phyloP scores from a whole-genome alignment of 176 grass and related monocot genomes.

The Carex myosuroides region DNA sequence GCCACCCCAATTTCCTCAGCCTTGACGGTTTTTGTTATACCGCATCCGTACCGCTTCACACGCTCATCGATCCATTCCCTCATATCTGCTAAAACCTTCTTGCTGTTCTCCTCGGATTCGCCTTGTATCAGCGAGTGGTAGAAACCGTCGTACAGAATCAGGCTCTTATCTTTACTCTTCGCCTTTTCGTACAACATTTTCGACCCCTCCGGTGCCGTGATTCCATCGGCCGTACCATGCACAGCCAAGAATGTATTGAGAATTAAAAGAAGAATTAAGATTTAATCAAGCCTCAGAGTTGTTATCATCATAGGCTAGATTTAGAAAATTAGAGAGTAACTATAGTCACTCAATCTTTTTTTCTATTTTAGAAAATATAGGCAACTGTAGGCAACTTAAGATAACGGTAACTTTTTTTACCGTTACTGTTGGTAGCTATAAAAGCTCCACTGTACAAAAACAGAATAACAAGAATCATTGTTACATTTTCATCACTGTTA shows the following conservation, averaged over 20 bases:
- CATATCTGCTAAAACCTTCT: constrained; percentile 59
- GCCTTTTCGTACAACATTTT: constrained; percentile 58
- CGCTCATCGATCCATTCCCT: constrained; percentile 57
- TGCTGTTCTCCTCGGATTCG: constrained; percentile 53
- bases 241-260: constrained; percentile 32
- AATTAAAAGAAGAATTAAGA: too few species aligned
- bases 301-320: too few species aligned
- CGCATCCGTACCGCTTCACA: constrained; percentile 26
- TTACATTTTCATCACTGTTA: too few species aligned
- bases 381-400: too few species aligned
- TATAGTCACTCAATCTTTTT: too few species aligned
- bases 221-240: constrained; percentile 56
- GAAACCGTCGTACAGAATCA: constrained; percentile 63
- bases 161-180: constrained; percentile 40
- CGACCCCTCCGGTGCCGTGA: constrained; percentile 54
- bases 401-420: too few species aligned
- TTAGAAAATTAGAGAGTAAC: too few species aligned
- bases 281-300: too few species aligned
- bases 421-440: too few species aligned
- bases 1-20: not conserved
- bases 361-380: too few species aligned
- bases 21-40: not conserved
- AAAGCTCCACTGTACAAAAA: too few species aligned
- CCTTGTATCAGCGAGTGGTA: constrained; percentile 67
- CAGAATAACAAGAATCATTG: too few species aligned